Conservation (phyloP, 345 rosid species). For the Camelina neglecta region DNA sequence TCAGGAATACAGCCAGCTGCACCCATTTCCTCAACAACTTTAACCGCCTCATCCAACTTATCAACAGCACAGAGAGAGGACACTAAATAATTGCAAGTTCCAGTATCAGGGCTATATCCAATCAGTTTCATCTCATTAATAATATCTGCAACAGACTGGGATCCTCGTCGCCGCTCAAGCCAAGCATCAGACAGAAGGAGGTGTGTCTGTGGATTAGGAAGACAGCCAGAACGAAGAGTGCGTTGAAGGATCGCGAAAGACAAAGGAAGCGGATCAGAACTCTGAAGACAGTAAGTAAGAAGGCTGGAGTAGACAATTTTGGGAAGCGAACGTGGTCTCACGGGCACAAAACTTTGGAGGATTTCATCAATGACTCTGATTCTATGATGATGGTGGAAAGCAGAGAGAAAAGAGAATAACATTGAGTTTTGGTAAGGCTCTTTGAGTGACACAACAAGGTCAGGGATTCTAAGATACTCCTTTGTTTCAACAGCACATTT, state of each 20-base stretch:
- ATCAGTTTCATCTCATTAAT: constrained; percentile 63
- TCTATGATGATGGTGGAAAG: constrained; percentile 48
- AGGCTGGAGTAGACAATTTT: constrained; percentile 59
- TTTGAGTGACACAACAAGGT: constrained; percentile 54
- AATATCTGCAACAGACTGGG: constrained; percentile 50
- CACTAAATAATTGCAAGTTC: constrained; percentile 67
- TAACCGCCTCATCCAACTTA: constrained; percentile 65
- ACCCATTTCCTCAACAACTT: constrained; percentile 65
- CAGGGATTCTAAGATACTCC: constrained; percentile 62
- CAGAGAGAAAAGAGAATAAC: constrained; percentile 72
- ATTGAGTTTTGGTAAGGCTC: constrained; percentile 51
- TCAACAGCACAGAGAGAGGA: constrained; percentile 76
- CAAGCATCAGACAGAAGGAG: constrained; percentile 70
- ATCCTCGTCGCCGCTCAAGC: constrained; percentile 49
- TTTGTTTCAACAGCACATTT: constrained; percentile 63
- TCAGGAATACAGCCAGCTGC: constrained; percentile 72
- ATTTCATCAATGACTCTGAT: constrained; percentile 63
- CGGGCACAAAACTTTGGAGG: constrained; percentile 59
- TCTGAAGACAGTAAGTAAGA: constrained; percentile 71
- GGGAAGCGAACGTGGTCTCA: constrained; percentile 64
- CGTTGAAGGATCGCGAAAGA: constrained; percentile 72
- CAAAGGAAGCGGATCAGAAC: constrained; percentile 61
- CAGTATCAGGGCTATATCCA: constrained; percentile 72
- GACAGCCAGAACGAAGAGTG: constrained; percentile 76
- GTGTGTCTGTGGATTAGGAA: constrained; percentile 63